These are phyloP conservation scores for Pistacia atlantica DNA, from an alignment of 345 rosid species.

Conservation along the genomic window DNA sequence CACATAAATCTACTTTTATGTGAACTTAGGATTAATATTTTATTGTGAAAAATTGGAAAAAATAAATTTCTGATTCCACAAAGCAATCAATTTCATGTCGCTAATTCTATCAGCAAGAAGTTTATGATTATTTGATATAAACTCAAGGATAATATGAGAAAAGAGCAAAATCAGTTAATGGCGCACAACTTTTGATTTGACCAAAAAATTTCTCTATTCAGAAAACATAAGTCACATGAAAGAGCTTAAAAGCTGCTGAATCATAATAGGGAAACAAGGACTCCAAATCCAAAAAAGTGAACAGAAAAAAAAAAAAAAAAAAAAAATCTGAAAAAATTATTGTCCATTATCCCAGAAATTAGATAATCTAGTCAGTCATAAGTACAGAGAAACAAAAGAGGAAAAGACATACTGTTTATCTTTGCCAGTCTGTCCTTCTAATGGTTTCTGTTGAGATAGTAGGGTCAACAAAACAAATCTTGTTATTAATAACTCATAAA, in stretches of 20 bases:
- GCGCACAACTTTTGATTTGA: background rate
- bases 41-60: background rate
- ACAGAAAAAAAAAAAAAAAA: background rate
- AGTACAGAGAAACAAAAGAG: background rate
- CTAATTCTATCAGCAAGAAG: background rate
- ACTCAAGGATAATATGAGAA: background rate
- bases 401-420: conserved; percentile 36
- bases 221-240: background rate
- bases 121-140: background rate
- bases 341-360: background rate
- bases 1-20: background rate
- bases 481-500: conserved; percentile 4
- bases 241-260: background rate
- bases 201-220: background rate
- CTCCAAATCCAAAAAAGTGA: background rate
- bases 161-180: background rate
- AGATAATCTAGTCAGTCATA: background rate
- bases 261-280: background rate
- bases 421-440: conserved; percentile 16
- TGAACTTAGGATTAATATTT: background rate
- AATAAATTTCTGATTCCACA: background rate
- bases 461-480: conserved; percentile 25
- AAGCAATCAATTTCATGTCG: conserved; percentile 6
- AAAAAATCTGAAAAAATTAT: too few relatives aligned
- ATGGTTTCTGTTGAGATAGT: conserved; percentile 19